Conservation (phyloP, 768 basidiomycete species). For the Leucocoprinus sp. region DNA sequence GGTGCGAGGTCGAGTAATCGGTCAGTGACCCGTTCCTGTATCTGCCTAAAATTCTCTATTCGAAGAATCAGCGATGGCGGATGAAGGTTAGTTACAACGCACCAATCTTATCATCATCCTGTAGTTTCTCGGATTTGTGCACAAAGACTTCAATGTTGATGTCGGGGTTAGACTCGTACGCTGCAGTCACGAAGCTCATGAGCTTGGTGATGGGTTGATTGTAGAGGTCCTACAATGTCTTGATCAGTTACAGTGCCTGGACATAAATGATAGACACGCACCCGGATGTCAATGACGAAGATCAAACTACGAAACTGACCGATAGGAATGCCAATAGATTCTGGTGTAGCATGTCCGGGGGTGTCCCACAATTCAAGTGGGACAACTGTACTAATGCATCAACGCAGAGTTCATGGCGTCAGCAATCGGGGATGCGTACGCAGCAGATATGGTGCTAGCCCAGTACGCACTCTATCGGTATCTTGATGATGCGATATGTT, state of each 20-base stretch:
- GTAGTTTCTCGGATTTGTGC: constrained; percentile 88
- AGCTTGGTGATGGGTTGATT: constrained; percentile 78
- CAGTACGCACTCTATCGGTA: constrained; percentile 66
- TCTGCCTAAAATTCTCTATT: constrained; percentile 83
- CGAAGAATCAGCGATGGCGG: not conserved
- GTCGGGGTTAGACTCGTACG: constrained; percentile 65
- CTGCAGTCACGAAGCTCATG: constrained; percentile 72
- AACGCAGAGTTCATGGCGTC: constrained; percentile 10
- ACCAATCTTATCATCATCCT: constrained; percentile 90
- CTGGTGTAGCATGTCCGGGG: constrained; percentile 76
- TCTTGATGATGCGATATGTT: constrained; percentile 69
- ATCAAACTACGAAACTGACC: constrained; percentile 79
- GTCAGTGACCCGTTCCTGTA: constrained; percentile 80
- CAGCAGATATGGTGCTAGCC: not conserved
- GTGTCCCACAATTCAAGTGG: constrained; percentile 96
- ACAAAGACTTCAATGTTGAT: constrained; percentile 88
- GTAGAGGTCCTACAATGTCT: constrained; percentile 60
- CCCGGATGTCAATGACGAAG: constrained; percentile 94
- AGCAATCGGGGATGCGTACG: constrained; percentile 9
- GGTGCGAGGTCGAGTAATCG: constrained; percentile 67
- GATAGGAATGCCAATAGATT: constrained; percentile 68
- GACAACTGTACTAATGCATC: constrained; percentile 64
- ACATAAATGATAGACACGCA: constrained; percentile 27
- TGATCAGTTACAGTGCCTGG: not conserved
- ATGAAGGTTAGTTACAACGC: constrained; percentile 16